These are phyloP conservation scores for Trichophaea hybrida DNA, from an alignment of 2,329 filamentous ascomycete species.

Conservation along the genomic window DNA sequence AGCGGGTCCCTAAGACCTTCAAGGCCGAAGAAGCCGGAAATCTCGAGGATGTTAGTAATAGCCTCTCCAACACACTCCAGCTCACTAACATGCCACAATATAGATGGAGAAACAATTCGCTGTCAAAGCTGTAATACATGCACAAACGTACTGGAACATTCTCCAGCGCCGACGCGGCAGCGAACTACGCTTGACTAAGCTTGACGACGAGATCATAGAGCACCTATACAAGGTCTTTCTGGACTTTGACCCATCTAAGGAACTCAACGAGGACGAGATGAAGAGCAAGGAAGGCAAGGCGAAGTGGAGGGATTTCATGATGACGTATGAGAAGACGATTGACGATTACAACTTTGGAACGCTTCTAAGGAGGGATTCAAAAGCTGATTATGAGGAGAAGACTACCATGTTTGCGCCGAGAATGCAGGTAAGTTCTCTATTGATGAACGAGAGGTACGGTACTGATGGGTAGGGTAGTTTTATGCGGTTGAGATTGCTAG, in stretches of 20 bases:
- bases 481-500: constrained; percentile 63
- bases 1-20: constrained; percentile 30
- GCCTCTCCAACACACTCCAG: background rate
- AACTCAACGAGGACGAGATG: constrained; percentile 84
- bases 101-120: constrained; percentile 99
- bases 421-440: constrained; percentile 38
- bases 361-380: constrained; percentile 65
- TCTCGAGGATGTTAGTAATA: constrained; percentile 47
- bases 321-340: constrained; percentile 83
- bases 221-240: constrained; percentile 81
- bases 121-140: constrained; percentile 92
- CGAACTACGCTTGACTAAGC: constrained; percentile 75
- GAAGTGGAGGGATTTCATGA: constrained; percentile 87
- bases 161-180: constrained; percentile 83
- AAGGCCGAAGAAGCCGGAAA: constrained; percentile 52
- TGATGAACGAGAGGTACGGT: background rate
- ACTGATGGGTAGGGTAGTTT: constrained; percentile 35
- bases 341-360: constrained; percentile 98
- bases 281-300: constrained; percentile 95
- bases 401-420: constrained; percentile 79
- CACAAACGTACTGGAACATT: constrained; percentile 93
- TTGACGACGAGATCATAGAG: constrained; percentile 87
- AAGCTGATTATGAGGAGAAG: constrained; percentile 71
- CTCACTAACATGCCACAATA: background rate
- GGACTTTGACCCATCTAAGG: constrained; percentile 70